A percentile compares a stretch with the other conserved stretches of the same genome.
These are phyloP conservation scores for Tylopilus cervinicoccineus DNA, from an alignment of 768 basidiomycete species.

Conservation along the genomic window DNA sequence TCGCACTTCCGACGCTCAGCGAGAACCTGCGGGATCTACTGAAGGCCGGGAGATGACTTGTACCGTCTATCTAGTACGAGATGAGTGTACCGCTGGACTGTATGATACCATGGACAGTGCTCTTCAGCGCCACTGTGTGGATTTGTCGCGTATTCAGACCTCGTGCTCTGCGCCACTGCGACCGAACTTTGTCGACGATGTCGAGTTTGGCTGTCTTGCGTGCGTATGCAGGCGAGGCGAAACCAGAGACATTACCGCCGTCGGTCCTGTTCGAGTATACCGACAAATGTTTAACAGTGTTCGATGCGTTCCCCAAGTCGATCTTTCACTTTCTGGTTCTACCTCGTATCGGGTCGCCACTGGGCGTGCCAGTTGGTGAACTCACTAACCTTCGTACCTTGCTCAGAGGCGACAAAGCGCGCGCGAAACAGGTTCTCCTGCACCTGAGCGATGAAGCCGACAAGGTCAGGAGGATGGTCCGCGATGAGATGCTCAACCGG, in stretches of 20 bases:
- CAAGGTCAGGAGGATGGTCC: constrained; percentile 54
- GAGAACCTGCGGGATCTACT: constrained; percentile 61
- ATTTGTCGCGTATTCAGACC: constrained; percentile 1
- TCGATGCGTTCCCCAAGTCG: constrained; percentile 77
- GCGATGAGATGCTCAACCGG: constrained; percentile 74
- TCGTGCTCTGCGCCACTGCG: not conserved
- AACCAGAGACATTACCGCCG: constrained; percentile 51
- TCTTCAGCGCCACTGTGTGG: not conserved
- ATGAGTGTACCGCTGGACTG: constrained; percentile 6
- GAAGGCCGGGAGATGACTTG: constrained; percentile 38
- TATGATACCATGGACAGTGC: constrained; percentile 14
- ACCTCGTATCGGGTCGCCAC: constrained; percentile 46
- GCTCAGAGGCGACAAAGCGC: constrained; percentile 48
- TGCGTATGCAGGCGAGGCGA: constrained; percentile 50
- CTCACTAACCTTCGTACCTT: constrained; percentile 56
- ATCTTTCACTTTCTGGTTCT: constrained; percentile 86
- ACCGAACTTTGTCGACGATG: constrained; percentile 16
- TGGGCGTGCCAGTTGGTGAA: constrained; percentile 28
- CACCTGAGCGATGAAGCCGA: constrained; percentile 55
- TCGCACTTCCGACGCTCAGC: constrained; percentile 49
- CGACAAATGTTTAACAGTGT: constrained; percentile 56
- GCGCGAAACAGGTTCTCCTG: constrained; percentile 50
- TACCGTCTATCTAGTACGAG: constrained; percentile 1
- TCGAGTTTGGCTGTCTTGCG: constrained; percentile 53
- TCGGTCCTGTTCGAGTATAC: constrained; percentile 59